Base-by-base conservation (phyloP, 257 asterid species). In the Solanum commersonii region DNA sequence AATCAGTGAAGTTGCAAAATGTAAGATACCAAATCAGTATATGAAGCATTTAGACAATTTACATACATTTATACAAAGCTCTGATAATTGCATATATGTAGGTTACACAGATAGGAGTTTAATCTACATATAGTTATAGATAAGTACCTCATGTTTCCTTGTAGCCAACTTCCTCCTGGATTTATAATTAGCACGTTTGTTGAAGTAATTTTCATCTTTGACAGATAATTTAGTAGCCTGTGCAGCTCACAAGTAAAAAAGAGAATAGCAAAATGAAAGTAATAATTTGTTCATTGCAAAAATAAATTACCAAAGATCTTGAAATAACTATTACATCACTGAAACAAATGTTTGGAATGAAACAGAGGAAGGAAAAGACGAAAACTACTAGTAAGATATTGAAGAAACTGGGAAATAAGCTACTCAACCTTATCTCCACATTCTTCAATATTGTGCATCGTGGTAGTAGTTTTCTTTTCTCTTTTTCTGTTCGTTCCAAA, bases 131-230 rank as follows among this genome's bases (percentile, higher is more conserved):
- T 37, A 37, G 15, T 42, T 31, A 31, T n/a, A 77, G 35, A 77
- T 77, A 35, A 77, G 46, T 91, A 93, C 97, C 95, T 90, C 90
- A 77, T 83, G 90, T 86, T 86, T 89, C 23, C 83, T 90, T 44
- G 44, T 74, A 14, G 37, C 16, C 76, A 68, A 68, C 37, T 29
- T 68, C 76, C 34, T 68, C 37, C 76, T 3, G 37, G 37, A 33
- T 29, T 15, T 70, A 14, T 6, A 29, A 31, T 71, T 33, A 71
- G 40, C 78, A 31, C 78, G 35, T 71, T 31, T 71, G 40, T 71
- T 31, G 10, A 31, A 31, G 78, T 31, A 35, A 37, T 67, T 74
- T 72, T 84, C 89, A 84, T 76, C 70, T 29, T 18, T 81, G 34
- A 5, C 79, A 15, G 68, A 76, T 23, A 25, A 38, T 25, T 85